Base-by-base conservation (phyloP, 2,329 filamentous ascomycete species). In the Ascochyta koolunga region DNA sequence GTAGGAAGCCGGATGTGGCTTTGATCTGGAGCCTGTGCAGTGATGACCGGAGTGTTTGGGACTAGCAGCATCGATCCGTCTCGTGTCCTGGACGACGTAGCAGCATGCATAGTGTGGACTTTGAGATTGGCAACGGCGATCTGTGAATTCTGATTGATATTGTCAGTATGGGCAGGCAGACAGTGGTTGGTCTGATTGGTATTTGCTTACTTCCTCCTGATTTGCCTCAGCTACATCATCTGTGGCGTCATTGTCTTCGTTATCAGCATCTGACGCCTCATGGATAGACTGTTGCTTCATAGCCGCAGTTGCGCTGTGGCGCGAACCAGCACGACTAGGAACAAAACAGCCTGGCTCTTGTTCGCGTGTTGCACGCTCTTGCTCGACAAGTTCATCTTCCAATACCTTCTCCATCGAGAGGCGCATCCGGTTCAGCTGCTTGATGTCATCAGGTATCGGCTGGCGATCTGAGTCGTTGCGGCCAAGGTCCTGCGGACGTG, bases 1-100 rank as follows among this genome's bases (percentile, higher is more conserved):
- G 53, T 27, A 7, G 48, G 37, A 21, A 60, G 60, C 3, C 56
- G 43, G 18, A 60, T 31, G n/a, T 58, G 56, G 6, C 49, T 41
- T 13, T 37, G 33, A 3, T 39, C 44, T 4, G 56, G 50, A 6
- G 54, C 42, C 1, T 37, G 41, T 0, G 50, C 24, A 13, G 51
- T 33, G 13, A 42, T 7, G 2, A n/a, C 29, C 0, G 41, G 13
- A 6, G 42, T 15, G 31, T 37, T 37, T 15, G 33, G 33, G 2
- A 39, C 33, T 27, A 47, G 13, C 3, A 8, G 7, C 5, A 6
- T 18, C n/a, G 24, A 18, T 13, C 2, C 22, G 15, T 41, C 10
- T 8, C 5, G 27, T 2, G n/a, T 10, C 16, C 16, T n/a, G 16
- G 24, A 18, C 10, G 10, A 5, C n/a, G 4, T 7, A 6, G 5